Conservation (phyloP, 2,329 filamentous ascomycete species). For the Calonectria naviculata region DNA sequence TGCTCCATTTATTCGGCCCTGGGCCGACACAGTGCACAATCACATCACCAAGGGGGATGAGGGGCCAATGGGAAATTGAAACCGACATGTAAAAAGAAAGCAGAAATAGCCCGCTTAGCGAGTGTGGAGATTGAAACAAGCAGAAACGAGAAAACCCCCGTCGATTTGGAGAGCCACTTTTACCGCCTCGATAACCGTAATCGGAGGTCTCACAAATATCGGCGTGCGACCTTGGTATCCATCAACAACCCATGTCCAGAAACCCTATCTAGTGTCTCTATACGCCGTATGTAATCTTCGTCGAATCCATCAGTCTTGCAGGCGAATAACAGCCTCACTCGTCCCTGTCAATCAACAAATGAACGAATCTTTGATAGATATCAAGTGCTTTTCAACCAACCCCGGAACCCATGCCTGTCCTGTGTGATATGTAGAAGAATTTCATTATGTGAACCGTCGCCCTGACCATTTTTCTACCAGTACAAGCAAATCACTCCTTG, state of each 20-base stretch:
- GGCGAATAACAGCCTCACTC: not conserved
- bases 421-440: slow-evolving; percentile 37
- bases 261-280: not conserved
- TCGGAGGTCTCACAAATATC: not conserved
- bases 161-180: not conserved
- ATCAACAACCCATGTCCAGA: not conserved
- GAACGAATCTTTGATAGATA: slow-evolving; percentile 7
- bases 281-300: too few species aligned
- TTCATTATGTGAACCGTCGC: slow-evolving; percentile 49
- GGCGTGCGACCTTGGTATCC: not conserved
- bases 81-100: not conserved
- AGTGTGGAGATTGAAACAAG: not conserved
- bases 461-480: slow-evolving; percentile 46
- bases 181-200: not conserved
- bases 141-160: not conserved
- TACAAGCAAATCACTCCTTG: slow-evolving; percentile 46
- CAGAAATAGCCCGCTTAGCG: not conserved
- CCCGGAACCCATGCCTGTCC: slow-evolving; percentile 24
- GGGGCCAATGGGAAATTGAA: not conserved
- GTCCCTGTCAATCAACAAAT: not conserved
- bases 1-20: not conserved
- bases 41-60: too few species aligned
- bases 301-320: not conserved
- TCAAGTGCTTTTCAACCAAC: slow-evolving; percentile 33
- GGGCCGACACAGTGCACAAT: too few species aligned